phyloP scores from a whole-genome alignment of 2,329 filamentous ascomycete genomes.

The Chrysoporthe austroafricana region DNA sequence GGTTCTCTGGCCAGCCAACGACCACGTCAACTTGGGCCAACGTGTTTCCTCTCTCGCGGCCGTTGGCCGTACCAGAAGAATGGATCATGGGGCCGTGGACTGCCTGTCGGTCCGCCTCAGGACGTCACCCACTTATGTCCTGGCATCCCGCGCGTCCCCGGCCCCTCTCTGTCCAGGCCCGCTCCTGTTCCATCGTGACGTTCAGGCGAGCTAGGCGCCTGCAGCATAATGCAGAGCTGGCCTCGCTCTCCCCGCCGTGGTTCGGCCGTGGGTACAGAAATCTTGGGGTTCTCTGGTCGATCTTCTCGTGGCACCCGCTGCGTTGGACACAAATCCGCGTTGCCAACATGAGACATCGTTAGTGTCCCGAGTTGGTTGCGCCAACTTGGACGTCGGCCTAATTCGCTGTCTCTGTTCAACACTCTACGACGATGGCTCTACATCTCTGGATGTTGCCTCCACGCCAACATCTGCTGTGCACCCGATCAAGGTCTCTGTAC shows the following conservation, averaged over 20 bases:
- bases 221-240: not conserved
- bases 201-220: not conserved
- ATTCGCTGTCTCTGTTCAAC: not conserved
- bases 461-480: not conserved
- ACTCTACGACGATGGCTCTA: not conserved
- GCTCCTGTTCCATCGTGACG: not conserved
- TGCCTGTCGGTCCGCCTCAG: no score
- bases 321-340: not conserved
- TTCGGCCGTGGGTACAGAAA: not conserved
- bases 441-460: not conserved
- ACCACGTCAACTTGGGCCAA: not conserved
- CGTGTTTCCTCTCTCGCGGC: not conserved
- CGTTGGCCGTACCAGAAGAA: not conserved
- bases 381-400: not conserved
- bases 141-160: not conserved
- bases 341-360: not conserved
- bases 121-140: not conserved
- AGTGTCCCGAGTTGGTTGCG: not conserved
- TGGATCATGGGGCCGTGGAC: not conserved
- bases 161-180: not conserved
- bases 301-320: not conserved
- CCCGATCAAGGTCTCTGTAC: not conserved
- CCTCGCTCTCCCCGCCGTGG: not conserved
- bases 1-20: not conserved
- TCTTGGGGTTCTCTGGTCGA: not conserved